Evolutionary conservation across 192 early-diverging fungal genomes (phyloP), one percentile per base, ranked within the genome.

Genomic region (Kappamyces sp.): DNA sequence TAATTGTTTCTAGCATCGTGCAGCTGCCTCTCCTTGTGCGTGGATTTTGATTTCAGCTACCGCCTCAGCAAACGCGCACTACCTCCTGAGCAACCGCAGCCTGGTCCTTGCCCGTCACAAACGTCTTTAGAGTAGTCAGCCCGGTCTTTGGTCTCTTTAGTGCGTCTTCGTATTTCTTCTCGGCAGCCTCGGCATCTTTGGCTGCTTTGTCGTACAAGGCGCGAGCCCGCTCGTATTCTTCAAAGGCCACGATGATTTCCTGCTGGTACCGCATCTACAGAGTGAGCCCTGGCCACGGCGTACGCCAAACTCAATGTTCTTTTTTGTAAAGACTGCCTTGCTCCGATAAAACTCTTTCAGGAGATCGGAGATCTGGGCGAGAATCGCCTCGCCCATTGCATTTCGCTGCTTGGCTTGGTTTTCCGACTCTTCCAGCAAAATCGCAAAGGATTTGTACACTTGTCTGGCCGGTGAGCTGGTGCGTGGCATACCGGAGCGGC

Each of bases 121-220:
- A 47, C 40, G 69, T 76, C 38, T 66, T 66, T 35, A 79, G 41
- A 1, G 69, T 66, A 44, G 60, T 64, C 35, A 79, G 46, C 2
- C 77, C 77, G 8, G 66, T 67, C 5, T 74, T 72, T 2, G 78
- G 78, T 34, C 70, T 74, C 57, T 55, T 58, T 32, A 67, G 23
- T 1, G 67, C 63, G 10, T 79, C 74, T 15, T 80, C 72, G 53
- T 80, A 77, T 51, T 70, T 74, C 38, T 61, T 44, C 31, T 72
- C 49, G 0, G 74, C 62, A n/a, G 60, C 4, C 3, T 74, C 72
- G 2, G 68, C 61, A 44, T 75, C 78, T 39, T 76, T 72, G 5
- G 70, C 64, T 1, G 66, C 41, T 65, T 74, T 76, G 9, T 80
- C 78, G 50, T 80, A 80, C 1, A 42, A 6, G 31, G 62, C 39